Evolutionary conservation across 202 grass and related monocot genomes (phyloP), one percentile per base, ranked within the genome.

Genomic region (Carex arenaria): DNA sequence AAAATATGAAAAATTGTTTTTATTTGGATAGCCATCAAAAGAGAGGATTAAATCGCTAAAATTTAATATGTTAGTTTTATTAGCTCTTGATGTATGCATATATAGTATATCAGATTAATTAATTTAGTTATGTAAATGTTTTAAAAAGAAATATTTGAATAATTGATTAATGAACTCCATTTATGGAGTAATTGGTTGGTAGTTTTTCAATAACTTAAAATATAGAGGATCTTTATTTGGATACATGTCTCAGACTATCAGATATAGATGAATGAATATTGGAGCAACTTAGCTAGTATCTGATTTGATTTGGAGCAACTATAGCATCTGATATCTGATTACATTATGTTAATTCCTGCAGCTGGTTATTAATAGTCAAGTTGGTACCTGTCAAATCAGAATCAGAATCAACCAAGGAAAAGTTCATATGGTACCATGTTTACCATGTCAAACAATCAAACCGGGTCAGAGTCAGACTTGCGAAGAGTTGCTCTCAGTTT

Each of bases 391-490:
- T 77, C 15, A n/a, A 76, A 34, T 26, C 26, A 26, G 26, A n/a
- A 40, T 71, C 40, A 49, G 2, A 32, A 32, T 70, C 67, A 70
- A 45, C 38, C 18, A 31, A 76, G 2, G 14, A 4, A 34, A 67
- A 28, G 0, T 28, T 17, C 11, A 55, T 14, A 31, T 54, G 22
- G 34, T 75, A 57, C 71, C 12, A 31, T n/a, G 13, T 76, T 76
- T 77, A 77, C 26, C 23, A 59, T 57, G 73, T 56, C 28, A 77
- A 10, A 28, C 43, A 7, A 68, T n/a, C 7, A 81, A 81, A 81
- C 19, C 15, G 61, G 80, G 80, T 68, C 80, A 67, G 43, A 52
- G 80, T 68, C 80, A 67, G 43, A 52, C 80, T 26, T 55, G 20
- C 26, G 67, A 67, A 81, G 28, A 52, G 10, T 64, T 32, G 38